A percentile compares a stretch with the other conserved stretches of the same genome.
phyloP scores from a whole-genome alignment of 148 eudicot genomes.

The Fallopia convolvulus region DNA sequence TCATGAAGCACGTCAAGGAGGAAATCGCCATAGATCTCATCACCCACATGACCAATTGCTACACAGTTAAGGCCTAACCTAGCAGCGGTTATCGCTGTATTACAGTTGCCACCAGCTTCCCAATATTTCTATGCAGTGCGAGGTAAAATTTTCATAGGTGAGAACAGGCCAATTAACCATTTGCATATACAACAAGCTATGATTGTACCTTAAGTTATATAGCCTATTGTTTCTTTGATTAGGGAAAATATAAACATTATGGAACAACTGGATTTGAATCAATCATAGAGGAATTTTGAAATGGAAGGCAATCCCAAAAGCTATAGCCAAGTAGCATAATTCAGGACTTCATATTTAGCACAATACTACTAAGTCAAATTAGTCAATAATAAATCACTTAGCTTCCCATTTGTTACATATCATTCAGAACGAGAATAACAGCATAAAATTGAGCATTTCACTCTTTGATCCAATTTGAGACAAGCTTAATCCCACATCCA shows the following conservation, averaged over 20 bases:
- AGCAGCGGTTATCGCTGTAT: constrained; percentile 92
- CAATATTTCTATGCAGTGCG: constrained; percentile 51
- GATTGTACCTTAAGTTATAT: not conserved
- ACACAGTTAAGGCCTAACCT: constrained; percentile 73
- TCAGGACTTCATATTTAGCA: too few species aligned
- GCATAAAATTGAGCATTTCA: too few species aligned
- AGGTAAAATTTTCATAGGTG: not conserved
- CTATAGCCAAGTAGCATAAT: not conserved
- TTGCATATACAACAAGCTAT: not conserved
- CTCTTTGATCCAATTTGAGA: too few species aligned
- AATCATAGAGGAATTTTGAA: not conserved
- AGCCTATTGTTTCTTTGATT: not conserved
- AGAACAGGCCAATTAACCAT: not conserved
- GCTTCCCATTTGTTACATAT: too few species aligned
- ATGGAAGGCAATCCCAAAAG: not conserved
- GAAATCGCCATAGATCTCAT: constrained; percentile 75
- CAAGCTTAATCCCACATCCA: not conserved
- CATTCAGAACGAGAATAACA: too few species aligned
- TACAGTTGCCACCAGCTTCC: constrained; percentile 99
- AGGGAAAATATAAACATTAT: not conserved
- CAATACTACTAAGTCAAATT: too few species aligned
- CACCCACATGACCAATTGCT: constrained; percentile 82
- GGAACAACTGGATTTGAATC: not conserved
- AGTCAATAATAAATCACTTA: too few species aligned
- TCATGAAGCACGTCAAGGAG: constrained; percentile 70